These are phyloP conservation scores for Nasturtium officinale DNA, from an alignment of 345 rosid genomes.

Conservation along the genomic window DNA sequence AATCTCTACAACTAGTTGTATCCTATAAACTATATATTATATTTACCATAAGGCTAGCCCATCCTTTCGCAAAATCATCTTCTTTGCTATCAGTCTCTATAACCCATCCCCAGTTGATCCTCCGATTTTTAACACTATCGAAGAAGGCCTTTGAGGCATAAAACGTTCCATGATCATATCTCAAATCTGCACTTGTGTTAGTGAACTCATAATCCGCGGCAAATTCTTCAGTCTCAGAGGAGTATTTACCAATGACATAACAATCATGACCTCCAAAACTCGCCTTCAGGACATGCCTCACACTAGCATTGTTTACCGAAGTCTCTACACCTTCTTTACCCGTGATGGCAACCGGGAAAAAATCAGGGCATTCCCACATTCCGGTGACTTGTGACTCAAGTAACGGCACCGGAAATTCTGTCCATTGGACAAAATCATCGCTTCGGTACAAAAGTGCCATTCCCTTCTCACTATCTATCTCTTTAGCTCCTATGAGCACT, in stretches of 20 bases:
- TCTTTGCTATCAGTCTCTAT: constrained; percentile 58
- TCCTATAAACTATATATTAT: background rate
- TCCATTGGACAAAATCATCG: constrained; percentile 56
- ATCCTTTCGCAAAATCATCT: constrained; percentile 62
- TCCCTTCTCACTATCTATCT: background rate
- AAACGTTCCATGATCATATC: constrained; percentile 66
- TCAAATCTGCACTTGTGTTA: constrained; percentile 50
- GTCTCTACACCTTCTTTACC: constrained; percentile 53
- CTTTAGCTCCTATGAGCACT: constrained; percentile 13
- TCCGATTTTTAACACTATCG: constrained; percentile 55
- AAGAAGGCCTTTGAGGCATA: constrained; percentile 73
- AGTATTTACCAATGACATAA: constrained; percentile 59
- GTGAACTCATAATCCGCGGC: constrained; percentile 47
- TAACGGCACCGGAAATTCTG: constrained; percentile 42
- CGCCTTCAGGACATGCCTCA: constrained; percentile 63
- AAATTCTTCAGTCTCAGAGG: constrained; percentile 47
- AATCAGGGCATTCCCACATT: constrained; percentile 80
- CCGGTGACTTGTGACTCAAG: constrained; percentile 43
- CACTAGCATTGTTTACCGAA: constrained; percentile 39
- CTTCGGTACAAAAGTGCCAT: constrained; percentile 52
- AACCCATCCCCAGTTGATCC: constrained; percentile 68
- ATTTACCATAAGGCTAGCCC: constrained; percentile 70
- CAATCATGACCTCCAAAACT: constrained; percentile 55
- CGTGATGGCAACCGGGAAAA: constrained; percentile 52
- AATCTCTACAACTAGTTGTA: background rate